Conservation (phyloP, 2,329 filamentous ascomycete species). For the Aspergillus flavus region DNA sequence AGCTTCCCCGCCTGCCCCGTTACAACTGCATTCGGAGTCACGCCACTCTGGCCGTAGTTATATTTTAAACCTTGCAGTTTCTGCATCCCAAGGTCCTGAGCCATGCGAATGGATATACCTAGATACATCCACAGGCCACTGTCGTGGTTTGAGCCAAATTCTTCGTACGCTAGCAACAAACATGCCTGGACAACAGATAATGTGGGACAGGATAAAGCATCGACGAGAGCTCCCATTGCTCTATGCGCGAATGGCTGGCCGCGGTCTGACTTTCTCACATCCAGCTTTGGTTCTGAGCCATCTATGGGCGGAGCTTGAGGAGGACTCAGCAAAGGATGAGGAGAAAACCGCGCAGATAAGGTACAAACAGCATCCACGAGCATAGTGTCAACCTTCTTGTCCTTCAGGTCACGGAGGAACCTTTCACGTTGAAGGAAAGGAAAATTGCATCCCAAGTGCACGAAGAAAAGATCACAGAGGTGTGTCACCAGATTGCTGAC, state of each 20-base stretch:
- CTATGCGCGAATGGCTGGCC: slow-evolving; percentile 78
- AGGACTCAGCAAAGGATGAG: slow-evolving; percentile 55
- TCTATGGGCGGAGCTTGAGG: slow-evolving; percentile 56
- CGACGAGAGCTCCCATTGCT: slow-evolving; percentile 79
- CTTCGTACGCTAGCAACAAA: slow-evolving; percentile 81
- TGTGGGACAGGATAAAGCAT: slow-evolving; percentile 80
- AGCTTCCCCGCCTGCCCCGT: slow-evolving; percentile 43
- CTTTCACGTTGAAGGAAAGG: slow-evolving; percentile 75
- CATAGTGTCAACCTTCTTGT: slow-evolving; percentile 81
- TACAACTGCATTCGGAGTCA: slow-evolving; percentile 60
- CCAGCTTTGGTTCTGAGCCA: slow-evolving; percentile 32
- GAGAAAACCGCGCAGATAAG: slow-evolving; percentile 77
- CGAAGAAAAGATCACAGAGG: slow-evolving; percentile 79
- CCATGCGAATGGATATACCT: slow-evolving; percentile 82
- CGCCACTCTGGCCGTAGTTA: slow-evolving; percentile 56
- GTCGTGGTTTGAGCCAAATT: slow-evolving; percentile 85
- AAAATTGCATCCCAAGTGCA: slow-evolving; percentile 81
- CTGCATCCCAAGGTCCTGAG: slow-evolving; percentile 76
- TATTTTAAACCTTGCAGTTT: slow-evolving; percentile 74
- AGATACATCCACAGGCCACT: slow-evolving; percentile 94
- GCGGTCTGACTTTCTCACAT: slow-evolving; percentile 62
- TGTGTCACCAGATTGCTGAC: slow-evolving; percentile 75
- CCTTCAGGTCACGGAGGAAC: slow-evolving; percentile 74
- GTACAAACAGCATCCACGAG: slow-evolving; percentile 85
- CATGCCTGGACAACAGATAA: slow-evolving; percentile 84